Conservation (phyloP, 768 basidiomycete species). For the Hysterangium stoloniferum region DNA sequence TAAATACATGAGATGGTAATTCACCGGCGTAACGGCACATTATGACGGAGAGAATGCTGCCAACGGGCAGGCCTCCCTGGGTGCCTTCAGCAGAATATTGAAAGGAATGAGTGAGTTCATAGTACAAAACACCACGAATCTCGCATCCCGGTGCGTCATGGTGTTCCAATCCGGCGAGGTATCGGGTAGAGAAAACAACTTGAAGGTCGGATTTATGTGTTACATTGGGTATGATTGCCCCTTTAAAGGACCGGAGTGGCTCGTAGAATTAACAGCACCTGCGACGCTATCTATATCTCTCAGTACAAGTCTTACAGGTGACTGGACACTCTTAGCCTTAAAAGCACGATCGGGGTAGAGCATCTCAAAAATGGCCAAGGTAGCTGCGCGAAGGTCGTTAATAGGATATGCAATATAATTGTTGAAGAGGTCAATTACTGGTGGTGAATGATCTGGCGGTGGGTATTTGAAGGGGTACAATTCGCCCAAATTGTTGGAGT, state of each 20-base stretch:
- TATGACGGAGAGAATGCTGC: no score
- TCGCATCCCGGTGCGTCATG: constrained; percentile 48
- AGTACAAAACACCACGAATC: constrained; percentile 60
- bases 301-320: constrained; percentile 15
- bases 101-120: constrained; percentile 75
- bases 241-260: neutral
- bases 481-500: constrained; percentile 1
- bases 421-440: constrained; percentile 9
- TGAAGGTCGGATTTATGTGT: constrained; percentile 39
- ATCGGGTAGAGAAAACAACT: constrained; percentile 5
- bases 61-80: constrained; percentile 61
- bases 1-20: no score
- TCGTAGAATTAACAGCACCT: constrained; percentile 45
- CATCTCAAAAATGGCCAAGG: constrained; percentile 1
- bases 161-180: constrained; percentile 35
- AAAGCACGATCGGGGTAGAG: constrained; percentile 8
- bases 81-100: constrained; percentile 56
- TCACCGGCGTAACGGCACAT: no score
- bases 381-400: constrained; percentile 8
- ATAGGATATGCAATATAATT: constrained; percentile 4
- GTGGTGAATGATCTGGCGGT: neutral
- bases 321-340: constrained; percentile 5
- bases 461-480: constrained; percentile 6
- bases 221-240: constrained; percentile 18
- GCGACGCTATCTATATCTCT: constrained; percentile 57